Evolutionary conservation across 306 rosid genomes (phyloP).

Genomic region (Albizia julibrissin): DNA sequence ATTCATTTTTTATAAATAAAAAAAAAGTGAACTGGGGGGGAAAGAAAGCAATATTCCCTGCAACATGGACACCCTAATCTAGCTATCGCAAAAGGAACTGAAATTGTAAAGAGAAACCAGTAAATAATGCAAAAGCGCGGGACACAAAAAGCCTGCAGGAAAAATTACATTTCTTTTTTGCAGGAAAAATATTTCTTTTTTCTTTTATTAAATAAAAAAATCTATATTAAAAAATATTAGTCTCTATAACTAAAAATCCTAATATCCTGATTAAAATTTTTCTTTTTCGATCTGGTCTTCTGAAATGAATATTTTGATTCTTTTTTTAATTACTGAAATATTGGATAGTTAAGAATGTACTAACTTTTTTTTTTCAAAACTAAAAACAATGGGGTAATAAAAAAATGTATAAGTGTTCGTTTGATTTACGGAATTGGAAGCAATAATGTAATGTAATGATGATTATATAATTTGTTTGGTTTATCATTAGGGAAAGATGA

Average conservation of each 20-base stretch:
- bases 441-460: too few species aligned
- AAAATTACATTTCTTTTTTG: neutral
- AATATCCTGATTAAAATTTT: neutral
- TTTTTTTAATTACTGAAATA: neutral
- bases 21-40: neutral
- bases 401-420: too few species aligned
- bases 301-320: neutral
- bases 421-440: too few species aligned
- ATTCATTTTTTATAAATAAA: neutral
- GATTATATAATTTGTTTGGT: too few species aligned
- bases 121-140: neutral
- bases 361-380: neutral
- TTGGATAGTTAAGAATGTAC: neutral
- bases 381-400: neutral
- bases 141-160: constrained; percentile 1
- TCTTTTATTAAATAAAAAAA: neutral
- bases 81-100: neutral
- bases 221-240: neutral
- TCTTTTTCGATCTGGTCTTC: neutral
- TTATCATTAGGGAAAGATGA: too few species aligned
- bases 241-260: neutral
- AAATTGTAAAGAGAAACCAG: neutral
- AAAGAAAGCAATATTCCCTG: neutral
- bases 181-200: neutral
- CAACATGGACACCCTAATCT: neutral